Evolutionary conservation across 1,284 basidiomycete genomes (phyloP).

Genomic region (Pseudozyma thailandica): DNA sequence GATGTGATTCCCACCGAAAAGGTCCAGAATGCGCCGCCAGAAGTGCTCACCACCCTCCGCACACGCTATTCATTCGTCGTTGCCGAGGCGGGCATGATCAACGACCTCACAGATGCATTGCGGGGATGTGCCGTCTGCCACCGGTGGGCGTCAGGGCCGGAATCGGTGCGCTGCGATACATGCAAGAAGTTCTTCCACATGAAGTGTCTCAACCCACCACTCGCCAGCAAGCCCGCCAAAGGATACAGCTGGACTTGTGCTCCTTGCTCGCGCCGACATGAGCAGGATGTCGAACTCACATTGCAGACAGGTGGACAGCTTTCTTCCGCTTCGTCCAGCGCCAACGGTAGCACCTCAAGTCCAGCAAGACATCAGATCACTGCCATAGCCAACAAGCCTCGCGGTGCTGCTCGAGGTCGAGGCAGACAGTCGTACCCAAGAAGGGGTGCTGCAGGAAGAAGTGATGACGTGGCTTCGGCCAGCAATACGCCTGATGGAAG

Average conservation of each 20-base stretch:
- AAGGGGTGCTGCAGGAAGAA: constrained; percentile 25
- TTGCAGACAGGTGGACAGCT: constrained; percentile 40
- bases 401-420: constrained; percentile 35
- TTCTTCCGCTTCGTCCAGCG: constrained; percentile 16
- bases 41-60: constrained; percentile 71
- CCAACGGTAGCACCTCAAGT: constrained; percentile 15
- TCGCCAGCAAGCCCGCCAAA: constrained; percentile 92
- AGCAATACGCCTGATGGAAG: constrained; percentile 41
- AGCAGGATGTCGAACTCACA: constrained; percentile 79
- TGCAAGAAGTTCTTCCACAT: constrained; percentile 97
- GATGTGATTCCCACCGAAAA: constrained; percentile 89
- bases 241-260: constrained; percentile 99
- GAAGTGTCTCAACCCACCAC: constrained; percentile 88
- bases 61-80: constrained; percentile 93
- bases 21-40: constrained; percentile 77
- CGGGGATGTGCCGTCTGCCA: constrained; percentile 86
- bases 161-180: constrained; percentile 90
- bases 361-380: constrained; percentile 26
- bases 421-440: constrained; percentile 14
- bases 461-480: constrained; percentile 32
- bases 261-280: constrained; percentile 86
- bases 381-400: constrained; percentile 16
- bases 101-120: constrained; percentile 86
- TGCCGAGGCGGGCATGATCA: constrained; percentile 89
- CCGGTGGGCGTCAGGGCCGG: constrained; percentile 78